These are phyloP conservation scores for Neofusicoccum cordaticola DNA, from an alignment of 2,329 filamentous ascomycete genomes.

Conservation along the genomic window DNA sequence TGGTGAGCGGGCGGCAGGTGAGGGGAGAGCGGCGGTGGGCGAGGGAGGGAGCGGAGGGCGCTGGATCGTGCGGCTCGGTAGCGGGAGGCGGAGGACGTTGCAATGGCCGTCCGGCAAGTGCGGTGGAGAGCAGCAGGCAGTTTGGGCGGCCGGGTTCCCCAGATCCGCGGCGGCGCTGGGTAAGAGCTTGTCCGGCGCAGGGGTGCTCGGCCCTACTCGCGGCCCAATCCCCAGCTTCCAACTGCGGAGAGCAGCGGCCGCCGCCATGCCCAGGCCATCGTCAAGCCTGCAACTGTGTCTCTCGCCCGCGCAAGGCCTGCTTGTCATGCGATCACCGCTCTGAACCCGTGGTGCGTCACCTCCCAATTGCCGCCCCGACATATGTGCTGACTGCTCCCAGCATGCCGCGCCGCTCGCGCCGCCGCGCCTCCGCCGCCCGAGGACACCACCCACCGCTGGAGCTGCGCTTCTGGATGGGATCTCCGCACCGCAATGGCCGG, in stretches of 20 bases:
- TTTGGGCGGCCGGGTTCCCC: background rate
- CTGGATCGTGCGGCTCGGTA: background rate
- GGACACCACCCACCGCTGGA: background rate
- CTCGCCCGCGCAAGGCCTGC: background rate
- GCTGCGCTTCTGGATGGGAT: conserved; percentile 4
- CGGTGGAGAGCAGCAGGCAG: background rate
- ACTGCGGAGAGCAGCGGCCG: background rate
- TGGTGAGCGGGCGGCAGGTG: background rate
- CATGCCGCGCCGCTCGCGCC: background rate
- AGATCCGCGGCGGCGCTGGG: background rate
- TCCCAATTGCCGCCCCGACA: background rate
- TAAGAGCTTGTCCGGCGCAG: conserved; percentile 10
- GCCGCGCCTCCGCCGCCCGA: background rate
- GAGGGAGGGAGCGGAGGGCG: background rate
- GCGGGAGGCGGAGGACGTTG: background rate
- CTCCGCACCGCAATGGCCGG: conserved; percentile 7
- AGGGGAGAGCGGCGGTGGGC: background rate
- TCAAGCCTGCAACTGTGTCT: background rate
- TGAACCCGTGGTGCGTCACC: background rate
- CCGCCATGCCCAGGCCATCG: background rate
- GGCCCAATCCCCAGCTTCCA: conserved; percentile 3
- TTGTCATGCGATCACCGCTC: background rate
- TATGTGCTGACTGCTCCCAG: conserved; percentile 2
- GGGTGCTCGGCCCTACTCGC: background rate
- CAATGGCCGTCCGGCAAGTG: background rate